phyloP scores from a whole-genome alignment of 1,284 basidiomycete species.

The Boletus mariae region DNA sequence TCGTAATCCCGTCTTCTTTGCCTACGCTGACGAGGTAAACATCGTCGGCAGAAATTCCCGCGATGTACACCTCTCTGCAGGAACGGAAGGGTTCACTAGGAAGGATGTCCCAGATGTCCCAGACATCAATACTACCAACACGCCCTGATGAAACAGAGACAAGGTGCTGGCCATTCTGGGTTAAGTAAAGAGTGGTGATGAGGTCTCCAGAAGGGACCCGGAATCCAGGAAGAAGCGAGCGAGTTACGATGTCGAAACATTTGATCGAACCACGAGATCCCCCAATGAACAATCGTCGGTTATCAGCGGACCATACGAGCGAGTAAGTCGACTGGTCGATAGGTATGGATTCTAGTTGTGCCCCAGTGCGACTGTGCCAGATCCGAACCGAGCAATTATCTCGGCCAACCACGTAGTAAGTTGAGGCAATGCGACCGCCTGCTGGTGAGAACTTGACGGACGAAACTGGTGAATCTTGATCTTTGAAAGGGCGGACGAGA shows the following conservation, averaged over 20 bases:
- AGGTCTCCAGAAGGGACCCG: not conserved
- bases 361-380: constrained; percentile 12
- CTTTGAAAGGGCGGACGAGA: not conserved
- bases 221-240: not conserved
- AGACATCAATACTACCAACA: constrained; percentile 4
- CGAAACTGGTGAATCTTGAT: not conserved
- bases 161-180: constrained; percentile 8
- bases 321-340: constrained; percentile 1
- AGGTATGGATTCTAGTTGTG: not conserved
- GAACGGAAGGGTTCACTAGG: not conserved
- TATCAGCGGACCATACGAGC: constrained; percentile 12
- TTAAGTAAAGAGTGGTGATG: constrained; percentile 5
- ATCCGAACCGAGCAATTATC: constrained; percentile 5
- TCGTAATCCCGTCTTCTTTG: not conserved
- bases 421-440: constrained; percentile 11
- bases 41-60: constrained; percentile 4
- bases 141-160: constrained; percentile 9
- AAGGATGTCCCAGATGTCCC: constrained; percentile 3
- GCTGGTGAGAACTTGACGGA: constrained; percentile 17
- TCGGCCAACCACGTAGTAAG: not conserved
- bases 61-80: not conserved
- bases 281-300: constrained; percentile 10
- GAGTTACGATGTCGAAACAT: constrained; percentile 3
- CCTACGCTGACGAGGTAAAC: not conserved
- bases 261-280: constrained; percentile 7